Base-by-base conservation (phyloP, 116 monocot genomes). In the Trichopus zeylanicus region DNA sequence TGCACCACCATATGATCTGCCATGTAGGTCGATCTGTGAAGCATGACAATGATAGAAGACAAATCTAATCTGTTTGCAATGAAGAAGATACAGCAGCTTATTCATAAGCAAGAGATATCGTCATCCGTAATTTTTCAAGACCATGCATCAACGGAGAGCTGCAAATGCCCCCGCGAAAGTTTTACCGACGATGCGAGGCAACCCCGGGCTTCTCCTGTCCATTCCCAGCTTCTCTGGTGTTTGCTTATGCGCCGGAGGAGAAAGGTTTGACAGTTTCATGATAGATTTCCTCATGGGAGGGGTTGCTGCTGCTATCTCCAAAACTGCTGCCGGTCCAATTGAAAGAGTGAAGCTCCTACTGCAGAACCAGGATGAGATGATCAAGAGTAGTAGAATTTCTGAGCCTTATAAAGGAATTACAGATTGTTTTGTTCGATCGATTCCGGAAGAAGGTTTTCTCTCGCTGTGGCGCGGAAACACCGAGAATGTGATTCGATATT, bases 361-460 rank as follows among this genome's bases (percentile, higher is more conserved):
- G 26, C 71, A 72, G 64, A 72, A 72, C 47, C 75, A 75, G 63
- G 68, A 75, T 68, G 75, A 75, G 29, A 75, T 75, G 75, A 75
- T 75, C 42, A 68, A 64, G 31, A 4, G 68, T n/a, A 68, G 75
- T 57, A 55, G 75, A 23, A 63, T 75, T 7, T 75, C 75, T 29
- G 63, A 75, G 37, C 75, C 75, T 20, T 75, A 75, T 54, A 75
- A 75, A 68, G 68, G 75, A 49, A 75, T 75, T 51, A 27, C 27
- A 12, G 75, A 75, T 6, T 75, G 75, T 42, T 75, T 75, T 53
- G 49, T 26, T 11, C 60, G 75, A n/a, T 68, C 75, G 35, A 59
- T 68, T 0, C 48, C 26, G 4, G 69, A 75, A 24, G 75, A 75
- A 64, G 75, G 75, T 12, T 11, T 54, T 29, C 5, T n/a, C 5